Evolutionary conservation across 371 early-diverging fungal species (phyloP), one percentile per base, ranked within the genome.

Genomic region (Catenaria anguillulae): DNA sequence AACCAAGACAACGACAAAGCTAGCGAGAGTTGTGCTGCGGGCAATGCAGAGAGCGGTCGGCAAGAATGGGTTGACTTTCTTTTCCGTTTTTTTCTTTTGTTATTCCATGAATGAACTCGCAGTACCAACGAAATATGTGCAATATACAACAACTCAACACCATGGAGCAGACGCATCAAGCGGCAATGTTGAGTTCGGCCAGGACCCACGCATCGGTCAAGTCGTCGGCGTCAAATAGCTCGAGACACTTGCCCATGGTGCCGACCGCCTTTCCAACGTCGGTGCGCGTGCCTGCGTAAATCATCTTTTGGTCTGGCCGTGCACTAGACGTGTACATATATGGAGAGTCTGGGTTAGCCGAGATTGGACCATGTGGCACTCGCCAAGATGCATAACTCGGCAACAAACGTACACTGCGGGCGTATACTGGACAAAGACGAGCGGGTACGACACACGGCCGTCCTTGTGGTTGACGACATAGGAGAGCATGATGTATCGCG

Each of bases 371-470:
- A n/a, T n/a, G n/a, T n/a, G n/a, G n/a, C n/a, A n/a, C n/a, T n/a
- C n/a, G n/a, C n/a, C n/a, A n/a, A n/a, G n/a, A n/a, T n/a, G n/a
- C n/a, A n/a, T n/a, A n/a, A n/a, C n/a, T n/a, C n/a, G n/a, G n/a
- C n/a, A 61, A 55, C 3, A 40, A 60, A 26, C 67, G 12, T 61
- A 73, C 72, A 50, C 59, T 34, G 65, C 66, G 26, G 73, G 75
- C 48, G 40, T 33, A 17, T 63, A 59, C 15, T 33, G 31, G 13
- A 60, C 55, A 34, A 71, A 67, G 33, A 71, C 66, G 19, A 74
- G 62, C 26, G 75, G 75, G 45, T 72, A 72, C 23, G 62, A 56
- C 13, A 67, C 55, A 24, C 75, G 62, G 8, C 73, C 75, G 55
- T 74, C 75, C 26, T 63, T 54, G 43, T 68, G 70, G 35, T 63